A percentile compares a stretch with the other conserved stretches of the same genome.
Evolutionary conservation across 2,329 filamentous ascomycete genomes (phyloP).

Genomic region (Penicillium digitatum): DNA sequence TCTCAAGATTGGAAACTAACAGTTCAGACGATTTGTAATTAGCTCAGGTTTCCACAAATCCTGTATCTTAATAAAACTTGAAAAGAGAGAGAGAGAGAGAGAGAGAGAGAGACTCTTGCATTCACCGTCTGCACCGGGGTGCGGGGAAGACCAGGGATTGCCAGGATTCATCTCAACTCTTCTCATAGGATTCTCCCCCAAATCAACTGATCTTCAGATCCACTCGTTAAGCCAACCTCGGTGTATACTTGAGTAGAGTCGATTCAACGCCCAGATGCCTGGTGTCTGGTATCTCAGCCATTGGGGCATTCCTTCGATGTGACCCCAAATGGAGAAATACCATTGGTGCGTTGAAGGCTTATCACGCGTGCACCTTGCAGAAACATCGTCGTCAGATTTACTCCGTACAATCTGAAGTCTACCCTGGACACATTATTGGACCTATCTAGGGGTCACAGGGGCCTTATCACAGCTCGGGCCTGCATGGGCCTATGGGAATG

Average conservation of each 20-base stretch:
- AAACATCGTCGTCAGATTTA: constrained; percentile 5
- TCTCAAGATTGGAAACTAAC: not conserved
- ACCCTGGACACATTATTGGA: not conserved
- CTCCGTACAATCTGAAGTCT: not conserved
- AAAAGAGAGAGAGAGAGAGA: not conserved
- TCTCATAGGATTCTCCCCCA: not conserved
- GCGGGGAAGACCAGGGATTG: not conserved
- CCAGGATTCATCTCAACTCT: not conserved
- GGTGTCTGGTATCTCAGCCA: not conserved
- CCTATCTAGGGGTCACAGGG: constrained; percentile 12
- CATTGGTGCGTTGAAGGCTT: constrained; percentile 7
- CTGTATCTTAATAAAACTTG: not conserved
- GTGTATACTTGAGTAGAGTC: not conserved
- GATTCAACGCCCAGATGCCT: not conserved
- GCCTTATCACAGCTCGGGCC: not conserved
- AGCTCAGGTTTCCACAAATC: not conserved
- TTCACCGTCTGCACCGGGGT: not conserved
- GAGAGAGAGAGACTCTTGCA: not conserved
- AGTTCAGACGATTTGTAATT: not conserved
- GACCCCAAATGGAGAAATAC: constrained; percentile 1
- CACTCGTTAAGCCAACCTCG: not conserved
- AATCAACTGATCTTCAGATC: not conserved
- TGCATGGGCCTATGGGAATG: not conserved
- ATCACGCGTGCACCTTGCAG: constrained; percentile 2
- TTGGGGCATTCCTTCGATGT: not conserved